Conservation (phyloP, 2,329 filamentous ascomycete species). For the Trichoderma oligosporum region DNA sequence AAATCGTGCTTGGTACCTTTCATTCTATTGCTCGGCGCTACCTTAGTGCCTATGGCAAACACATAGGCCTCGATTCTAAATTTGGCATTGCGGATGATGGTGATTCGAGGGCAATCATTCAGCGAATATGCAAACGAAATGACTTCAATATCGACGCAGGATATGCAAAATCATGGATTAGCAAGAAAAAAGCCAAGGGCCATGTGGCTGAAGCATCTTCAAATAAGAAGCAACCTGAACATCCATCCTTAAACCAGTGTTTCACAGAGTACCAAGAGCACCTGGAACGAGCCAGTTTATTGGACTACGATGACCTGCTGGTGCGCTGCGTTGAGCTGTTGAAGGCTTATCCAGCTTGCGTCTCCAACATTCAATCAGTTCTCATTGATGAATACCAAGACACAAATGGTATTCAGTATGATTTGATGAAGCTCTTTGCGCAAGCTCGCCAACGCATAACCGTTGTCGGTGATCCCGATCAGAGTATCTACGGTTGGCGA, state of each 20-base stretch:
- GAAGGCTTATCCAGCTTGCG: slow-evolving; percentile 68
- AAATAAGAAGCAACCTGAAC: slow-evolving; percentile 37
- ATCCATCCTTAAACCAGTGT: slow-evolving; percentile 60
- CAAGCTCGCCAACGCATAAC: slow-evolving; percentile 72
- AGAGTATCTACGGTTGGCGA: slow-evolving; percentile 96
- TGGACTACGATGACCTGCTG: slow-evolving; percentile 93
- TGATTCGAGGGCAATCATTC: slow-evolving; percentile 75
- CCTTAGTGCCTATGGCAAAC: slow-evolving; percentile 74
- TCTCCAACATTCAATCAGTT: slow-evolving; percentile 84
- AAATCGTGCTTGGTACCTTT: slow-evolving; percentile 85
- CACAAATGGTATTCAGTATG: slow-evolving; percentile 91
- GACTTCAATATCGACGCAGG: slow-evolving; percentile 65
- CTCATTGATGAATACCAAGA: slow-evolving; percentile 98
- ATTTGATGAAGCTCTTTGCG: slow-evolving; percentile 86
- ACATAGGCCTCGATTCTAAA: slow-evolving; percentile 75
- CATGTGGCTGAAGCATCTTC: slow-evolving; percentile 41
- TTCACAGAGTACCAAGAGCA: slow-evolving; percentile 76
- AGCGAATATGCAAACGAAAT: slow-evolving; percentile 75
- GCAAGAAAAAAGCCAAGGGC: slow-evolving; percentile 59
- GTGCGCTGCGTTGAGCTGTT: slow-evolving; percentile 79
- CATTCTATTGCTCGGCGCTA: slow-evolving; percentile 89
- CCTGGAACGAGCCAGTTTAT: slow-evolving; percentile 69
- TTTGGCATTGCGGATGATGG: slow-evolving; percentile 88
- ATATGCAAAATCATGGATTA: slow-evolving; percentile 71
- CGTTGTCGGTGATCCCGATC: slow-evolving; percentile 92